A percentile compares a stretch with the other conserved stretches of the same genome.
phyloP scores from a whole-genome alignment of 2,329 filamentous ascomycete species.

The Aspergillus novoparasiticus region DNA sequence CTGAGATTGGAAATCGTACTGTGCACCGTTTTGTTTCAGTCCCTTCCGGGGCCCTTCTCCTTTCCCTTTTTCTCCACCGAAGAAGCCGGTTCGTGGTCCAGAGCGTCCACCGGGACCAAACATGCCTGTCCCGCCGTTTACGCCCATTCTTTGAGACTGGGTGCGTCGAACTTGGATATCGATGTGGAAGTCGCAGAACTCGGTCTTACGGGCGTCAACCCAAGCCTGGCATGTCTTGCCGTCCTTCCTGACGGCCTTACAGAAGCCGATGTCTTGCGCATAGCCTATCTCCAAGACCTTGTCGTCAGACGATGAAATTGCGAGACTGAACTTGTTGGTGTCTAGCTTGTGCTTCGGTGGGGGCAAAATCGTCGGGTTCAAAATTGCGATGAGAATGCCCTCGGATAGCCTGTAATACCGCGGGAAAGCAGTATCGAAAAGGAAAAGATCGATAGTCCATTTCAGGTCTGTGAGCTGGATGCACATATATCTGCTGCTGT shows the following conservation, averaged over 20 bases:
- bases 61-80: constrained; percentile 26
- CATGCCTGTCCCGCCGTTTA: constrained; percentile 69
- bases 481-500: constrained; percentile 84
- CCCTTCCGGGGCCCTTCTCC: constrained; percentile 24
- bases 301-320: constrained; percentile 82
- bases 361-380: constrained; percentile 90
- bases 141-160: constrained; percentile 70
- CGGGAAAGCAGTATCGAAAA: constrained; percentile 88
- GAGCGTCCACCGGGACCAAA: constrained; percentile 43
- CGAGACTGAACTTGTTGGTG: constrained; percentile 81
- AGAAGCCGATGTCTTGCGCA: constrained; percentile 84
- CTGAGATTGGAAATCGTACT: constrained; percentile 44
- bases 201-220: constrained; percentile 85
- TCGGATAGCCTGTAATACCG: constrained; percentile 92
- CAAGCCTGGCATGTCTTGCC: constrained; percentile 78
- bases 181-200: constrained; percentile 91
- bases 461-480: constrained; percentile 84
- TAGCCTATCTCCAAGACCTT: constrained; percentile 86
- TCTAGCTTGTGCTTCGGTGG: constrained; percentile 74
- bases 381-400: constrained; percentile 87
- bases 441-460: constrained; percentile 87
- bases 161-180: constrained; percentile 77
- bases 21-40: constrained; percentile 38
- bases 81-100: constrained; percentile 47
- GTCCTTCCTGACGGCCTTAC: constrained; percentile 81